Evolutionary conservation across 768 basidiomycete genomes (phyloP).

Genomic region (Calocera viscosa): DNA sequence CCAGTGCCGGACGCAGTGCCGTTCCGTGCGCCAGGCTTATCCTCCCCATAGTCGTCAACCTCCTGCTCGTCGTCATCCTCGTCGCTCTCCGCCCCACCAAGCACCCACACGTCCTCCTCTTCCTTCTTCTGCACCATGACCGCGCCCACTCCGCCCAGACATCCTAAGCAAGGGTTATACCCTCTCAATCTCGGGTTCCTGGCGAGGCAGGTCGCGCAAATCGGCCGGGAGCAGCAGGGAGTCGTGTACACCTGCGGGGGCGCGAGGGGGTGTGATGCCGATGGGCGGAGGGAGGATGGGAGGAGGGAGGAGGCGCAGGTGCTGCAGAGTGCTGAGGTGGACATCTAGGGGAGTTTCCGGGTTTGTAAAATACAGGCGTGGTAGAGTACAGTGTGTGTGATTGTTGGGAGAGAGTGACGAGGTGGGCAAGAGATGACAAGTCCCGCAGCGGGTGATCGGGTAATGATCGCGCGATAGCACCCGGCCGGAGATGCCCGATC

Average conservation of each 20-base stretch:
- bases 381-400: background rate
- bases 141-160: background rate
- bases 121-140: conserved; percentile 2
- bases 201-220: background rate
- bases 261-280: background rate
- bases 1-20: too few species aligned
- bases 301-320: conserved; percentile 6
- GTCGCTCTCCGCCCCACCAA: conserved; percentile 34
- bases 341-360: background rate
- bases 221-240: background rate
- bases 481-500: background rate
- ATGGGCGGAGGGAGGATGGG: background rate
- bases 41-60: conserved; percentile 21
- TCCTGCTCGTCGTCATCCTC: conserved; percentile 26
- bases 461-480: background rate
- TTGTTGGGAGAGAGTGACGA: too few species aligned
- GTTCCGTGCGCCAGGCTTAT: background rate
- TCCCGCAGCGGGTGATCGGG: background rate
- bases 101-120: conserved; percentile 10
- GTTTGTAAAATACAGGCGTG: background rate
- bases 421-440: background rate
- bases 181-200: background rate
- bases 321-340: conserved; percentile 3
- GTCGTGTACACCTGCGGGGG: background rate
- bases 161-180: background rate